phyloP scores from a whole-genome alignment of 257 asterid species.

The Solanum sparsipilum region DNA sequence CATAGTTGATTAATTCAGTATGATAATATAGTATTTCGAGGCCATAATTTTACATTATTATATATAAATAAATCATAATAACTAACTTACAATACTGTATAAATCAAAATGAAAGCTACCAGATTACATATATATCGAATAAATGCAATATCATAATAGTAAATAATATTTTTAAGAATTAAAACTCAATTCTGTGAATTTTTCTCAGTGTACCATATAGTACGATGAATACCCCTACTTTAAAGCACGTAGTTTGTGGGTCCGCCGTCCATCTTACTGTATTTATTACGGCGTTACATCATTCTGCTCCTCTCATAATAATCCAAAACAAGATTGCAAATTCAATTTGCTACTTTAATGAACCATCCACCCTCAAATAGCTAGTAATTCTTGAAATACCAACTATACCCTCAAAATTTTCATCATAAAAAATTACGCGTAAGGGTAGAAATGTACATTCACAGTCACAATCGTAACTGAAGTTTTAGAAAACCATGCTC shows the following conservation, averaged over 20 bases:
- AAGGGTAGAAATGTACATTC: neutral
- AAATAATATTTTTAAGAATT: neutral
- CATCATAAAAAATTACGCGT: neutral
- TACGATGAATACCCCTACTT: neutral
- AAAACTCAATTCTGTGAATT: neutral
- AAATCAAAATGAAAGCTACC: neutral
- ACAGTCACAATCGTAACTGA: neutral
- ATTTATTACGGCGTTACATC: neutral
- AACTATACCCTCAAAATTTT: neutral
- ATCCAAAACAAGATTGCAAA: neutral
- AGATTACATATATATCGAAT: neutral
- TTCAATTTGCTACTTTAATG: neutral
- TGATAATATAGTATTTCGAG: neutral
- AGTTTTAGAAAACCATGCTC: neutral
- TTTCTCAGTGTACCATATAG: neutral
- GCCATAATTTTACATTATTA: neutral
- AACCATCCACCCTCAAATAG: neutral
- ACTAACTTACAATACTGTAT: neutral
- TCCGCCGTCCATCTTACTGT: neutral
- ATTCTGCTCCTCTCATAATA: neutral
- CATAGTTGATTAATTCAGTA: too few species aligned
- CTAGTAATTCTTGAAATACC: neutral
- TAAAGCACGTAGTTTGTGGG: too few species aligned
- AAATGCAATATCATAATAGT: neutral
- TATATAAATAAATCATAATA: neutral